A percentile compares a stretch with the other conserved stretches of the same genome.
These are phyloP conservation scores for Globisporangium carolinianum DNA, from an alignment of 352 stramenopile genomes.

Conservation along the genomic window DNA sequence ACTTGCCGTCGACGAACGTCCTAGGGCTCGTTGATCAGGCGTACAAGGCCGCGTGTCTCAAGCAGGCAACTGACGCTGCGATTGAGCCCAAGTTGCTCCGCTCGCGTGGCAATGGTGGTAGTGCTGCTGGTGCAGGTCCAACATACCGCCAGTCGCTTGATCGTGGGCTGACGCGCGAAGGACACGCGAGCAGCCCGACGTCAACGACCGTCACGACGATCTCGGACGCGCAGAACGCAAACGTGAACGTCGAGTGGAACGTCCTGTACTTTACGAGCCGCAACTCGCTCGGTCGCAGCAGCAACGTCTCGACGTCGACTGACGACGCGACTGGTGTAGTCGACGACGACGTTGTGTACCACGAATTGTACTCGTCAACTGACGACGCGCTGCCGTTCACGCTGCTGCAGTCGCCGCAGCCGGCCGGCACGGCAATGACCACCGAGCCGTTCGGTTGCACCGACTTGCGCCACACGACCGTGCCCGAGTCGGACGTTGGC, in stretches of 20 bases:
- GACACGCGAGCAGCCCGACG: constrained; percentile 5
- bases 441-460: neutral
- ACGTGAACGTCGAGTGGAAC: constrained; percentile 42
- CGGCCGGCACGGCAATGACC: neutral
- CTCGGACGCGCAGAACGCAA: constrained; percentile 16
- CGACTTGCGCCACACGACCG: constrained; percentile 4
- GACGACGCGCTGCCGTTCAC: constrained; percentile 63
- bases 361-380: constrained; percentile 39
- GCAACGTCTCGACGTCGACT: constrained; percentile 21
- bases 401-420: constrained; percentile 36
- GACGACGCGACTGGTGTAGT: constrained; percentile 4
- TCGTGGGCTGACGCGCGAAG: constrained; percentile 2
- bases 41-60: constrained; percentile 65
- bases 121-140: neutral
- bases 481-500: constrained; percentile 7
- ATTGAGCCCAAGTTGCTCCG: constrained; percentile 44
- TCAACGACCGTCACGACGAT: neutral
- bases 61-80: constrained; percentile 44
- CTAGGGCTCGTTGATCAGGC: constrained; percentile 52
- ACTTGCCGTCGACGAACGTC: constrained; percentile 32
- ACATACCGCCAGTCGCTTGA: constrained; percentile 11
- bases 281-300: constrained; percentile 28
- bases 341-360: constrained; percentile 32
- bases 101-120: too few species aligned
- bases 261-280: constrained; percentile 40